Evolutionary conservation across 2,329 filamentous ascomycete species (phyloP), one percentile per base, ranked within the genome.

Genomic region (Coniochaeta sp.): DNA sequence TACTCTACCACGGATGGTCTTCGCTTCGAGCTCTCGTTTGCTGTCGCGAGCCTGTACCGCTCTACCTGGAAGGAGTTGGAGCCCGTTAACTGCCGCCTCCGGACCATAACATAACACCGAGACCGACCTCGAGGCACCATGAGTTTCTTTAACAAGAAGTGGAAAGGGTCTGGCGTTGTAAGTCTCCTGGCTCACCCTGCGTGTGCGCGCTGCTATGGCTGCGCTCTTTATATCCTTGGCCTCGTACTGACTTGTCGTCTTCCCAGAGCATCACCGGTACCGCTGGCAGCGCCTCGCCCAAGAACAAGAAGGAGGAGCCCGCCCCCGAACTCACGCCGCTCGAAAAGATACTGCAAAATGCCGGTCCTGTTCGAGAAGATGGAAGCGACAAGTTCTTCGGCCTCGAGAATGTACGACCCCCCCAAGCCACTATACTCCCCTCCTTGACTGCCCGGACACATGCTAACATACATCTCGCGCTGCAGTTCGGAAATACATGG

Each of bases 371-470:
- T 59, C 84, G 90, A 63, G 76, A 80, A 59, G 91, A 97, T 70
- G 94, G 94, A 51, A 96, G 89, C 66, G 94, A 97, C 74, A 95
- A 96, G 74, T 99, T 96, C 74, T 97, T 95, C 72, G 94, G 94
- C 14, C 86, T 97, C 67, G 94, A 99, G 72, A 99, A 99, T 73
- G 92, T 97, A 78, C 72, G 89, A n/a, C n/a, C n/a, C n/a, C 55
- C 51, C 55, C 45, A 47, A 52, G 32, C 49, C 45, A 52, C 27
- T 28, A 26, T 42, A 3, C 20, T 42, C 12, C 2, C 38, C 33
- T 18, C 38, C 6, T 22, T 46, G 16, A 18, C 33, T n/a, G n/a
- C n/a, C n/a, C n/a, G n/a, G n/a, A n/a, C n/a, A 45, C 51, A 48
- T 57, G 60, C 74, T 77, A 62, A 77, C 66, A 42, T 48, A 48